A percentile compares a stretch with the other conserved stretches of the same genome.
These are phyloP conservation scores for Saxophila tyrrhenica DNA, from an alignment of 495 filamentous ascomycete species.

Conservation along the genomic window DNA sequence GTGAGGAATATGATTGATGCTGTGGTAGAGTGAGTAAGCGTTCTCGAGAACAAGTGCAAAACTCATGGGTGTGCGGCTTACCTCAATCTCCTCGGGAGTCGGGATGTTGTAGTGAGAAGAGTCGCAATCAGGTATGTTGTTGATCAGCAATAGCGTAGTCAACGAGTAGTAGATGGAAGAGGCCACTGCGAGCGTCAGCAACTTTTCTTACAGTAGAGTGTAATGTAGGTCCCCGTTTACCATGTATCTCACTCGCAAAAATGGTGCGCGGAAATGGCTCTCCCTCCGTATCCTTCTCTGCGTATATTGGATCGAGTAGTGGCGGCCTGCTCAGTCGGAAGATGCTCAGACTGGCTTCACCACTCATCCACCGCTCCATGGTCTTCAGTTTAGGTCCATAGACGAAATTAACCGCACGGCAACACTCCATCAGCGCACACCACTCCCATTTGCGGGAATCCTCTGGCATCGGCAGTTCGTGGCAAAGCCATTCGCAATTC, in stretches of 20 bases:
- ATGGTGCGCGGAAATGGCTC: neutral
- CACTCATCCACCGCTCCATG: neutral
- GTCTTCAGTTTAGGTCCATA: neutral
- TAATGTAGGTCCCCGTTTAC: neutral
- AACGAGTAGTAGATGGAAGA: neutral
- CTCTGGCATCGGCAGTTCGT: neutral
- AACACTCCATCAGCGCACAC: neutral
- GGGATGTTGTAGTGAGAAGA: neutral
- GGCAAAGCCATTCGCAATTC: neutral
- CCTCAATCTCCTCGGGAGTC: neutral
- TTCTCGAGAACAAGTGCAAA: neutral
- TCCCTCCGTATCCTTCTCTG: neutral
- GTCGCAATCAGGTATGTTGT: neutral
- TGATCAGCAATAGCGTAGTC: neutral
- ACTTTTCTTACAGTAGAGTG: neutral
- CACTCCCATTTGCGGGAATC: neutral
- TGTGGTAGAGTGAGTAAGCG: neutral
- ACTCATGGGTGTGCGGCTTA: neutral
- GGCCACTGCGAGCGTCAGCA: neutral
- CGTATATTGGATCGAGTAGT: neutral
- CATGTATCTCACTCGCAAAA: neutral
- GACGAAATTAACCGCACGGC: neutral
- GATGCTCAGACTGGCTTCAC: neutral
- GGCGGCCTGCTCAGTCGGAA: neutral
- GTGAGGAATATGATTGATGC: neutral